Base-by-base conservation (phyloP, 768 basidiomycete species). In the Mycena latifolia region DNA sequence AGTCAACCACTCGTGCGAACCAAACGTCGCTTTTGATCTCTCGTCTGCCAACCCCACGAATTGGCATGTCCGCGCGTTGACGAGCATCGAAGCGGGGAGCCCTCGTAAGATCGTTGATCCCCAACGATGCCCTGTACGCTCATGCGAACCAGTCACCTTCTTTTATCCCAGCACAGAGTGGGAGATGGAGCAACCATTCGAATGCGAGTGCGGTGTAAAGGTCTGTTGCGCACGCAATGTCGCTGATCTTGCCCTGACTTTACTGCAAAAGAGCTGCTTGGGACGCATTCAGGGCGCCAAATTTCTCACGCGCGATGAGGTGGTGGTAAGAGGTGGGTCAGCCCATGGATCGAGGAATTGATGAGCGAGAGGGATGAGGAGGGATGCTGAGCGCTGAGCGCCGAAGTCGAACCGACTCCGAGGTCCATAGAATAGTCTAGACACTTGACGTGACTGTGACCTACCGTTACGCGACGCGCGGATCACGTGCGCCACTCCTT, bases 81-180 rank as follows among this genome's bases (percentile, higher is more conserved):
- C 80, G 65, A 39, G 66, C 55, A 85, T 85, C 59, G 55, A 73
- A 20, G 60, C 61, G 17, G 82, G 81, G 31, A 77, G 80, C 33
- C 41, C 76, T 22, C 65, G 88, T 80, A 77, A 77, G 70, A 54
- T 25, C 22, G 15, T 79, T 76, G 27, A 55, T 63, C 27, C 35
- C 28, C 43, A 53, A 33, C 11, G 31, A 27, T 35, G 33, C 33
- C 12, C 17, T 51, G 46, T 63, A 66, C 50, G 33, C 37, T 57
- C n/a, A 31, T 50, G 57, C 27, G 52, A 20, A 27, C 33, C 73
- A 77, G 80, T 89, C 59, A 86, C 85, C 2, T 89, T 85, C 72
- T 90, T 89, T 73, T 90, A 90, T 73, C 89, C 89, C 20, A 85
- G 84, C 70, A 90, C 88, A 18, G 89, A 91, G 71, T 91, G 89